Base-by-base conservation (phyloP, 495 filamentous ascomycete species). In the Paragyromitra xinjiangensis region DNA sequence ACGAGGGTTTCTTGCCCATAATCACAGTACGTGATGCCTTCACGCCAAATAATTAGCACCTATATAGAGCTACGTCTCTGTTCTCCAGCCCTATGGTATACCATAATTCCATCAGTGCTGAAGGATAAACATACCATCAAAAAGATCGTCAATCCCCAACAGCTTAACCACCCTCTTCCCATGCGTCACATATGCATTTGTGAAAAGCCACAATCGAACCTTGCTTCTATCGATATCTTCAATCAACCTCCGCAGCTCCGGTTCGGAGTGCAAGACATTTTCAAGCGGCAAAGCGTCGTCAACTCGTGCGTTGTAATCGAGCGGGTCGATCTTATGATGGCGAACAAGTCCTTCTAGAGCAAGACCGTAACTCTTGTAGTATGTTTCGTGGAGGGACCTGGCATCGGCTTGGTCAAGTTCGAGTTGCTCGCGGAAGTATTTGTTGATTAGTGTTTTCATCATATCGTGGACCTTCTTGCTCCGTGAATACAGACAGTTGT, bases 251-350 rank as follows among this genome's bases (percentile, higher is more conserved):
- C 93, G 91, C 64, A 99, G 87, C 66, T 89, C 85, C 1, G 89
- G 88, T 77, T 97, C 89, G 0, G 92, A 92, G 53, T 86, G 90
- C 81, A 99, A 90, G 83, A 98, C 88, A 8, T 85, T 85, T 69
- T 97, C 94, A 12, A 99, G 88, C 0, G 96, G 95, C 29, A 99
- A 85, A 0, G 96, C 95, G 81, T 99, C 96, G 83, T 99, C 96
- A 34, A 98, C 96, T 84, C 94, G 90, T 73, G 87, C 84, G 83
- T 99, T 99, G 88, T 97, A 99, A 39, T 94, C 94, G 3, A 99
- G 87, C 1, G 96, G 91, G 80, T 99, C 94, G 80, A 99, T 95
- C 84, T 95, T 91, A 84, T 99, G 96, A 84, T 98, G 91, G 29
- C 92, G 90, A 0, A 97, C 94, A 1, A 99, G 87, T 0, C 96